phyloP scores from a whole-genome alignment of 1,284 basidiomycete species.

The Tetrapyrgos nigripes region DNA sequence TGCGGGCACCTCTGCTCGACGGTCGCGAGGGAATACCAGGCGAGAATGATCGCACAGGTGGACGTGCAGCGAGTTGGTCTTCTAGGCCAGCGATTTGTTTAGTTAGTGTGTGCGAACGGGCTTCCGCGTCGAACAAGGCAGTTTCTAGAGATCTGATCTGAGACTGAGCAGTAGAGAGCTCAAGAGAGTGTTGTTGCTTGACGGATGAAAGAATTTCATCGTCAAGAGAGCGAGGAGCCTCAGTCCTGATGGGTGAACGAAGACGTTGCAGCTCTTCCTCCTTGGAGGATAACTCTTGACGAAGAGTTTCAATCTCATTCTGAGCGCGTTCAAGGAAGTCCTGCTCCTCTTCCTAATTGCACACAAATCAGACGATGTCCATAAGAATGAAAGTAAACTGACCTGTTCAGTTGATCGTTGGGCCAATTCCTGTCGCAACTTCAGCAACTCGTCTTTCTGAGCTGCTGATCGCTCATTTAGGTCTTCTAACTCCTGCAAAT shows the following conservation, averaged over 20 bases:
- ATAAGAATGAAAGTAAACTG: constrained; percentile 16
- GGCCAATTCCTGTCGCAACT: constrained; percentile 55
- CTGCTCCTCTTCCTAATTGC: constrained; percentile 58
- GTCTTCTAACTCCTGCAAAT: constrained; percentile 58
- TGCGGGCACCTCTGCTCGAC: constrained; percentile 57
- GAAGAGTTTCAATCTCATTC: constrained; percentile 71
- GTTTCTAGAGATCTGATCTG: constrained; percentile 79
- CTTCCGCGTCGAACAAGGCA: constrained; percentile 74
- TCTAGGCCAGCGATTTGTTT: constrained; percentile 69
- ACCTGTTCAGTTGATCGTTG: constrained; percentile 51
- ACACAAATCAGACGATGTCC: background rate
- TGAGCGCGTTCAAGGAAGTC: constrained; percentile 67
- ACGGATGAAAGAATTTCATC: constrained; percentile 73
- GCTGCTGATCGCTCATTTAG: constrained; percentile 48
- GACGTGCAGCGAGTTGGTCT: constrained; percentile 58
- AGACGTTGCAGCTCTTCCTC: constrained; percentile 71
- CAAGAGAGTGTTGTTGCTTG: constrained; percentile 76
- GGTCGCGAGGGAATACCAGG: constrained; percentile 51
- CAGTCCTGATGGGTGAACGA: constrained; percentile 31
- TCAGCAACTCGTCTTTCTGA: constrained; percentile 57
- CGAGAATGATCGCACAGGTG: constrained; percentile 52
- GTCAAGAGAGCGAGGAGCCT: constrained; percentile 59
- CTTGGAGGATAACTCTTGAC: constrained; percentile 59
- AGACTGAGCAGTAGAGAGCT: constrained; percentile 79
- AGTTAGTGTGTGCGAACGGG: constrained; percentile 72